Evolutionary conservation across 2,329 filamentous ascomycete species (phyloP), one percentile per base, ranked within the genome.

Genomic region (Ceratocystis ficicola): DNA sequence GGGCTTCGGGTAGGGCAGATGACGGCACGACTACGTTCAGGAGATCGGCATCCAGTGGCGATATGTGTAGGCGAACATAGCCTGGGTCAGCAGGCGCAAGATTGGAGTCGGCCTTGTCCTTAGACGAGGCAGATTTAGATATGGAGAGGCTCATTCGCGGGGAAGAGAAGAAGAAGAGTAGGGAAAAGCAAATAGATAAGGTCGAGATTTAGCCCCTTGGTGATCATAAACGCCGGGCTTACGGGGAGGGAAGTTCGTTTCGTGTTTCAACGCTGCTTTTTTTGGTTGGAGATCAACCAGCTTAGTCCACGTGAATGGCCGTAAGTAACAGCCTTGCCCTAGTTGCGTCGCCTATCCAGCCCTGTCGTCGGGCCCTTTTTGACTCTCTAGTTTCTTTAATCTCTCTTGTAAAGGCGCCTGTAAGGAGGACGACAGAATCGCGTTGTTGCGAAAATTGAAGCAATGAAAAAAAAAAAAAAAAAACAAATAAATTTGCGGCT

Each of bases 41-140:
- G 20, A 97, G 82, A 6, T 87, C 83, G 48, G 87, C 79, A 71
- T 86, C 90, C 70, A 99, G 82, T 61, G 94, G 94, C 17, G 89
- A 87, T 71, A 99, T 94, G 76, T 99, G 90, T 64, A 99, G 83
- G 61, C 76, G 73, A 12, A 63, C 59, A 60, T 65, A 68, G 5
- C 59, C 59, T 17, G 66, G 59, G 36, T 67, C 63, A 60, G 63
- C 60, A 25, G 61, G 62, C 52, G 64, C 64, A 62, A 62, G 25
- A 22, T 55, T 30, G 25, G 57, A 25, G 20, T 22, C 57, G 52
- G 60, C 28, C 22, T 46, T 55, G 44, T 59, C 60, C 48, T 64
- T 44, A 17, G 63, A 50, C 48, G 48, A 32, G 44, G 62, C 52
- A 22, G 65, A 28, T 44, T 64, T 62, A 44, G 52, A 59, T 8